Evolutionary conservation across 2,329 filamentous ascomycete species (phyloP), one percentile per base, ranked within the genome.

Genomic region (Aureobasidium sp.): DNA sequence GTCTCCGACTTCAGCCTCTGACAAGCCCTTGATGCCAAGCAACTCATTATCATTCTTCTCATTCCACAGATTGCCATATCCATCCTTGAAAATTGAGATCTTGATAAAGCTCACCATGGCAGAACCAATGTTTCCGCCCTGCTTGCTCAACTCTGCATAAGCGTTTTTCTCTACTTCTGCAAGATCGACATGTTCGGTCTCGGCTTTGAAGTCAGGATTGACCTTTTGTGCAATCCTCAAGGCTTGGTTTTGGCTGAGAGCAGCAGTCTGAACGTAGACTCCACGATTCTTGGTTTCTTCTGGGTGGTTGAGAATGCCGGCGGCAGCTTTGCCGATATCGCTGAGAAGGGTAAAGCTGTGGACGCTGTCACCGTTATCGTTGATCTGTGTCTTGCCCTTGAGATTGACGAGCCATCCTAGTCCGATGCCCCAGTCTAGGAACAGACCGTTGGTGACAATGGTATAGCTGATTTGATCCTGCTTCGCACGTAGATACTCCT

Each of bases 351-450:
- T 74, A 8, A 68, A 66, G 55, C 69, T 74, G 56, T 70, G 72
- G 8, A 64, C 62, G 3, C 65, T 64, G 27, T 76, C 69, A 34
- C 75, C 74, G 36, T 72, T 71, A 55, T 76, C 72, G 58, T 69
- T 73, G 29, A 76, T 59, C 5, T 62, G 68, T 10, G 72, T 71
- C 13, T 67, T 69, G 23, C 63, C 59, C 32, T 67, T 65, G 10
- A 69, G 42, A 53, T 75, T 67, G n/a, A 72, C 51, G n/a, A 75
- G 46, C 55, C 75, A 70, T 5, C 68, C 67, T 7, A 65, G 46
- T 41, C 69, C 39, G 8, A 77, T 56, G 36, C 70, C 67, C 70
- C 69, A 76, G 57, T 78, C 75, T 17, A 77, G 64, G 66, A 77
- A 76, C 4, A 70, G 57, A n/a, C 70, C 70, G 52, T 69, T 77